A percentile compares a stretch with the other conserved stretches of the same genome.
phyloP scores from a whole-genome alignment of 306 rosid species.

The Vigna angularis region DNA sequence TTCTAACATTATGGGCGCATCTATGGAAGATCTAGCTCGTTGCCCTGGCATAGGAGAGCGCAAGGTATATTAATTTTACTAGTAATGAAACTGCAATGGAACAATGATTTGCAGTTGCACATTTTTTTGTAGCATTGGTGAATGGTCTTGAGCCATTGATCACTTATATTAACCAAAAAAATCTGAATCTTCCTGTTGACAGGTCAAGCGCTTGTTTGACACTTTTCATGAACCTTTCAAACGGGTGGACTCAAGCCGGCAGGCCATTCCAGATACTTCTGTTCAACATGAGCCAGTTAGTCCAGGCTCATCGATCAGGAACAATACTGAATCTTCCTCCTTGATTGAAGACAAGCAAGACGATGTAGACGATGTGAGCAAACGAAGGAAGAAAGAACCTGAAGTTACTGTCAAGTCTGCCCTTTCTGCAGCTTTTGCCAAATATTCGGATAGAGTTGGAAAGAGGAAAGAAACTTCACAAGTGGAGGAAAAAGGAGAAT shows the following conservation, averaged over 20 bases:
- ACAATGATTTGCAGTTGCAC: not conserved
- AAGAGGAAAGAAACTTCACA: slow-evolving; percentile 52
- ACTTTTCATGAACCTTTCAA: slow-evolving; percentile 96
- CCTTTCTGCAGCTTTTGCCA: slow-evolving; percentile 85
- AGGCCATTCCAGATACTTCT: slow-evolving; percentile 56
- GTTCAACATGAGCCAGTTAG: slow-evolving; percentile 46
- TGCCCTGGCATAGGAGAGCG: slow-evolving; percentile 99
- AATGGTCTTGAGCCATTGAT: slow-evolving; percentile 31
- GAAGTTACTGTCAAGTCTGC: slow-evolving; percentile 77
- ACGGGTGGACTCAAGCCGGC: slow-evolving; percentile 67
- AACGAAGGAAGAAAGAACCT: slow-evolving; percentile 63
- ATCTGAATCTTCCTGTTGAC: slow-evolving; percentile 40
- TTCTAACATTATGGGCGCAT: slow-evolving; percentile 91
- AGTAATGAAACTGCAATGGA: slow-evolving; percentile 30
- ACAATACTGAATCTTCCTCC: slow-evolving; percentile 56
- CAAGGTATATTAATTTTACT: slow-evolving; percentile 66
- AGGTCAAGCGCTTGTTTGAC: slow-evolving; percentile 91
- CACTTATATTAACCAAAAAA: slow-evolving; percentile 3
- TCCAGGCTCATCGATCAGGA: slow-evolving; percentile 49
- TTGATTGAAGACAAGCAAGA: slow-evolving; percentile 51
- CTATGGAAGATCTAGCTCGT: slow-evolving; percentile 99
- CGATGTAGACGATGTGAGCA: slow-evolving; percentile 48
- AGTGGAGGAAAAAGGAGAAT: slow-evolving; percentile 56
- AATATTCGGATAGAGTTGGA: slow-evolving; percentile 64
- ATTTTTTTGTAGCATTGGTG: slow-evolving; percentile 7